Base-by-base conservation (phyloP, 352 stramenopile genomes). In the Phytopythium delawarense region DNA sequence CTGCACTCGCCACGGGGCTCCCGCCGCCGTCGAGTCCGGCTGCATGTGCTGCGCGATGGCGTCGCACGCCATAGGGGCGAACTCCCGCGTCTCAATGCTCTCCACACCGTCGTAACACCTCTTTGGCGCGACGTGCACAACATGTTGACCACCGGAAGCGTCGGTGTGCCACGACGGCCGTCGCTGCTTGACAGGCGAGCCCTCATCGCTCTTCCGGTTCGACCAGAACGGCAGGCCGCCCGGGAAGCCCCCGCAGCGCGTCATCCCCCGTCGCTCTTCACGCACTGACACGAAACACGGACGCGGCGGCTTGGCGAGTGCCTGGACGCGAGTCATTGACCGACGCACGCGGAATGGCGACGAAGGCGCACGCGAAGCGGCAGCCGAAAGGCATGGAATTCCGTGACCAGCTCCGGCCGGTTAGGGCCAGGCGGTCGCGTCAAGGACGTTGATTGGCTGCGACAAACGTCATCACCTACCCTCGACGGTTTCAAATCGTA, bases 301-400 rank as follows among this genome's bases (percentile, higher is more conserved):
- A n/a, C 37, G 37, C 1, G 0, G 45, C 45, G 45, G 8, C 45
- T 51, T 51, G 45, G 45, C 7, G 45, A 32, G 45, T 51, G 45
- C 21, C 45, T 20, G 8, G 35, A 1, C 45, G 2, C 4, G n/a
- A 12, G 21, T 9, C 21, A 51, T 32, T 4, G 18, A 46, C 40
- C 4, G 1, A 21, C 15, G 18, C 21, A 20, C 13, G 21, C 3
- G 12, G 20, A 25, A 32, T 28, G 44, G 40, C 40, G 16, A n/a
- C 40, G 32, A 45, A 64, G 44, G 44, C 35, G 11, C n/a, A 21
- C 44, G 44, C n/a, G 20, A 50, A 50, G 44, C 44, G 44, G 45
- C 45, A 20, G 45, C 45, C 45, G 45, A 51, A 51, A 51, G 45
- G 20, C 20, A 2, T 34, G 9, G 45, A 51, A 51, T 51, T 51